Evolutionary conservation across 1,284 basidiomycete genomes (phyloP), one percentile per base, ranked within the genome.

Genomic region (Golubevia pallescens): DNA sequence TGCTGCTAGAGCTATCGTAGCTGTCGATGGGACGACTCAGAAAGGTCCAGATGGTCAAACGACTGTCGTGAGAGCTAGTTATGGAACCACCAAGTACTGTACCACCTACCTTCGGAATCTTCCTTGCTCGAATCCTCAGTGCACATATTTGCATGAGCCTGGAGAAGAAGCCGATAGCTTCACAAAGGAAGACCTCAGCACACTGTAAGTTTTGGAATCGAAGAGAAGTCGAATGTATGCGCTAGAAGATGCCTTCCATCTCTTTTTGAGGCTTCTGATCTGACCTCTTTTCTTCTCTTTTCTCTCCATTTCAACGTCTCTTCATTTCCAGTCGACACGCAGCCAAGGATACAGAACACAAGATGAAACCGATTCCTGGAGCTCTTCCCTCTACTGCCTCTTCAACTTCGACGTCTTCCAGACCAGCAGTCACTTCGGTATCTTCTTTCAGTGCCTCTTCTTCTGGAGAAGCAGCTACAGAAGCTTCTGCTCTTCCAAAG

Each of bases 51-150:
- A 83, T 32, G 82, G 81, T 52, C 73, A 77, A 56, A 74, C 78
- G 63, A 68, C 34, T 38, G 88, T 93, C 53, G 92, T 99, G 89
- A 90, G 93, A 68, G 96, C 95, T 10, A 96, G 93, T 82, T 92
- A 95, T 86, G 97, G 97, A 21, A 98, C 95, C 21, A 97, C 96
- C 42, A 95, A 98, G 86, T 99, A 99, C 85, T 99, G 97, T 87
- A 95, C 98, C 89, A 89, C 92, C 8, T 99, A 97, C 86, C 89
- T 99, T 73, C 93, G 95, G 59, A 92, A 93, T 21, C 89, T 90
- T 57, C 90, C 90, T 68, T 99, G 97, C 87, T 90, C 91, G 62
- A 93, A 94, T 82, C 91, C 93, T 75, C 91, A 90, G 68, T 99
- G 96, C 87, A 93, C 95, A 90, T 93, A 94, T 85, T 87, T 97